These are phyloP conservation scores for Fraxinus sp. DNA, from an alignment of 305 asterid genomes.

Conservation along the genomic window DNA sequence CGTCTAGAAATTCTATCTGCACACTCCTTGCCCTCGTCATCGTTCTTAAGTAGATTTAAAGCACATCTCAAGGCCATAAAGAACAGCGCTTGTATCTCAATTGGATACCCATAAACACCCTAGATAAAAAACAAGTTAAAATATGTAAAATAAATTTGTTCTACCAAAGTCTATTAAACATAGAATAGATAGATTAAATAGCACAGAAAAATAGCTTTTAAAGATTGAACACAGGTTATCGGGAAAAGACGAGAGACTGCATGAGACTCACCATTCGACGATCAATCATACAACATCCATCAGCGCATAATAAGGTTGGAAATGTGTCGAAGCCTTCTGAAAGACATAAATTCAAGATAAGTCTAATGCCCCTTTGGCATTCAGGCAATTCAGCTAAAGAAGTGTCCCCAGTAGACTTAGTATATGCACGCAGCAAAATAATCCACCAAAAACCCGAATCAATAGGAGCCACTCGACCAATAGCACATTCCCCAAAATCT, in stretches of 20 bases:
- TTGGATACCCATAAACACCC: conserved; percentile 92
- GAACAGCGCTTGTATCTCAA: conserved; percentile 75
- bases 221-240: background rate
- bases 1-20: background rate
- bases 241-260: conserved; percentile 15
- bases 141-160: background rate
- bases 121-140: conserved; percentile 23
- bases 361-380: conserved; percentile 76
- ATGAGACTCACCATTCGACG: conserved; percentile 78
- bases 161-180: background rate
- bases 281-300: conserved; percentile 90
- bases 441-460: conserved; percentile 99
- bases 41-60: background rate
- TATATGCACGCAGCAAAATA: conserved; percentile 85
- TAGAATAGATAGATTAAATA: background rate
- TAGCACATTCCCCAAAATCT: conserved; percentile 88
- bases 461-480: conserved; percentile 93
- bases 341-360: conserved; percentile 69
- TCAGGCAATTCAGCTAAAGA: conserved; percentile 78
- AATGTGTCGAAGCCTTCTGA: conserved; percentile 91
- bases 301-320: conserved; percentile 88
- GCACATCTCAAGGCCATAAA: background rate
- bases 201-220: background rate
- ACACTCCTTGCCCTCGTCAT: background rate
- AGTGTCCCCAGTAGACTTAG: conserved; percentile 90